Base-by-base conservation (phyloP, 176 grass and related monocot genomes). In the Rhynchospora tenuis region DNA sequence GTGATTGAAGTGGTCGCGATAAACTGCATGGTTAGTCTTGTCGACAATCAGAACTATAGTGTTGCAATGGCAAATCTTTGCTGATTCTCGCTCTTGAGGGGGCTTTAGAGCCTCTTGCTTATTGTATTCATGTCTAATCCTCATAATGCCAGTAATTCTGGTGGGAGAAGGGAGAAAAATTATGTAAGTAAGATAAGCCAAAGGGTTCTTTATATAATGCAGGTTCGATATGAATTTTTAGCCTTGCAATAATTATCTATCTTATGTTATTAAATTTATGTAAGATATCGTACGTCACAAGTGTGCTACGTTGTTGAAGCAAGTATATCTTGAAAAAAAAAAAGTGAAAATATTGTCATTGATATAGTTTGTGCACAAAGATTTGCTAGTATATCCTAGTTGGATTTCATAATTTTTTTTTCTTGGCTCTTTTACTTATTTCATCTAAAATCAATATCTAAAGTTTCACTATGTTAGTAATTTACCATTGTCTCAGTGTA, bases 41-140 rank as follows among this genome's bases (percentile, higher is more conserved):
- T 85, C 83, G 5, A 85, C 83, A 27, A 85, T 24, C 56, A 78
- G 56, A 6, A 85, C 83, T 7, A 85, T n/a, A 27, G 83, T 85
- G 19, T 76, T 76, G 83, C 83, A 85, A 50, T 76, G 55, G 83
- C 83, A 85, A 22, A 74, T 55, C n/a, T 76, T 61, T 16, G 15
- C 26, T 80, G 51, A 80, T n/a, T 80, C 77, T 43, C 60, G 77
- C 0, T 80, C 58, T 60, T 64, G 9, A 29, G 51, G 31, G 28
- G 81, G 6, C 69, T 85, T 85, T 31, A 78, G n/a, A 58, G 68
- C 69, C 55, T 85, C 71, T 48, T 24, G 61, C 73, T 78, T 85
- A 12, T 74, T 62, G 83, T 85, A 85, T 43, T 85, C 83, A 43
- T 85, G 69, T 55, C 71, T 85, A 28, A 85, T 85, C 73, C 83